A percentile compares a stretch with the other conserved stretches of the same genome.
Evolutionary conservation across 768 basidiomycete genomes (phyloP).

Genomic region (Boletus speciosus): DNA sequence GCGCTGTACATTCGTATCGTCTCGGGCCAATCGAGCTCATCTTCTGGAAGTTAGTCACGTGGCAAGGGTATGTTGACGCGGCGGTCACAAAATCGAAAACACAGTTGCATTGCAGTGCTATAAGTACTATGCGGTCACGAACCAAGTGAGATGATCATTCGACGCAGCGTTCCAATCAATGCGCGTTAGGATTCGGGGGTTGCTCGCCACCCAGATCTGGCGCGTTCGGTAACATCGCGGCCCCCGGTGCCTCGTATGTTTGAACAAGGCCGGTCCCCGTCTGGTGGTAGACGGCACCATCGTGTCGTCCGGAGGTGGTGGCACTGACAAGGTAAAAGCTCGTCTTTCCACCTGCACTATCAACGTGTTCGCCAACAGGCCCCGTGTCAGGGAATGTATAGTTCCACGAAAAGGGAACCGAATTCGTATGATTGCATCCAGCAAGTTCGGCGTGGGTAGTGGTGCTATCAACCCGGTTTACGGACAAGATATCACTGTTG

Average conservation of each 20-base stretch:
- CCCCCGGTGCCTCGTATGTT: conserved; percentile 1
- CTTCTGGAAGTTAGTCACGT: neutral
- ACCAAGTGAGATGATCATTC: neutral
- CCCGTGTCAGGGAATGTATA: neutral
- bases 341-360: conserved; percentile 10
- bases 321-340: neutral
- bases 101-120: neutral
- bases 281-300: neutral
- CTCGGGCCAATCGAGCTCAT: neutral
- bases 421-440: conserved; percentile 1
- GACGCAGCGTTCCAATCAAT: neutral
- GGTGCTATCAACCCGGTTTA: neutral
- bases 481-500: conserved; percentile 5
- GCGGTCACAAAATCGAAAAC: neutral
- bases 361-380: neutral
- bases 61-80: neutral
- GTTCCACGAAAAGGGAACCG: conserved; percentile 7
- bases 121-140: neutral
- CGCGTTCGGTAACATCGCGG: neutral
- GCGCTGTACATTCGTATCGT: neutral
- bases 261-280: conserved; percentile 1
- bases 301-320: neutral
- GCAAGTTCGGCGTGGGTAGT: conserved; percentile 6
- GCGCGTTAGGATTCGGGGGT: neutral
- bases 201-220: neutral